These are phyloP conservation scores for Oryza rufipogon DNA, from an alignment of 176 grass and related monocot species.

Conservation along the genomic window DNA sequence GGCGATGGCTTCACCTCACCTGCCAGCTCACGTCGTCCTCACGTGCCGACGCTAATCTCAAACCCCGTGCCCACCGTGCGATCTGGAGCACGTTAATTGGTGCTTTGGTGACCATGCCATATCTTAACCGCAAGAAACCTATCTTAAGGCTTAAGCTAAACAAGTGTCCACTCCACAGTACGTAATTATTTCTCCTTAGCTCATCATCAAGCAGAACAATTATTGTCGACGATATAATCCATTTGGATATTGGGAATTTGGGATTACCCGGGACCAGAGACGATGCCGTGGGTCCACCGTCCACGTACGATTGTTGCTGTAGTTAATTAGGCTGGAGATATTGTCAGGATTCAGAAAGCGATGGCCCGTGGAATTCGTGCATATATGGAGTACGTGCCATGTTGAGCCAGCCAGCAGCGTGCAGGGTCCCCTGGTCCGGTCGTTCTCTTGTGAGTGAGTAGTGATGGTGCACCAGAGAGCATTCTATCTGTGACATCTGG, in stretches of 20 bases:
- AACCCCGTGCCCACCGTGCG: too few species aligned
- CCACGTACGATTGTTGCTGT: neutral
- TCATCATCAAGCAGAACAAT: neutral
- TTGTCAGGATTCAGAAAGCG: neutral
- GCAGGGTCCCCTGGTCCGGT: too few species aligned
- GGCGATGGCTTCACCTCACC: constrained; percentile 1
- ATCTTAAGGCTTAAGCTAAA: too few species aligned
- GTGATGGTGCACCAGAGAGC: neutral
- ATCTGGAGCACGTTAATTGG: too few species aligned
- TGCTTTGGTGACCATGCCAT: too few species aligned
- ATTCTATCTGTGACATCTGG: neutral
- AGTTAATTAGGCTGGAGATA: neutral
- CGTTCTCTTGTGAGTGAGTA: neutral
- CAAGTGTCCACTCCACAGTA: too few species aligned
- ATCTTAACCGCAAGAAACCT: neutral
- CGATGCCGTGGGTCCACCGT: neutral
- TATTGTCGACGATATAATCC: neutral
- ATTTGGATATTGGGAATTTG: neutral
- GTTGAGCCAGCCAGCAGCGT: neutral
- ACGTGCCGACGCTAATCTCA: neutral
- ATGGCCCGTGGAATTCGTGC: neutral
- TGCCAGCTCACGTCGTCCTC: neutral
- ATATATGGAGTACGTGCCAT: neutral
- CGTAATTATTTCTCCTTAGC: too few species aligned
- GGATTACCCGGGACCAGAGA: neutral